phyloP scores from a whole-genome alignment of 805 yeast genomes.

The Pichia occidentalis region DNA sequence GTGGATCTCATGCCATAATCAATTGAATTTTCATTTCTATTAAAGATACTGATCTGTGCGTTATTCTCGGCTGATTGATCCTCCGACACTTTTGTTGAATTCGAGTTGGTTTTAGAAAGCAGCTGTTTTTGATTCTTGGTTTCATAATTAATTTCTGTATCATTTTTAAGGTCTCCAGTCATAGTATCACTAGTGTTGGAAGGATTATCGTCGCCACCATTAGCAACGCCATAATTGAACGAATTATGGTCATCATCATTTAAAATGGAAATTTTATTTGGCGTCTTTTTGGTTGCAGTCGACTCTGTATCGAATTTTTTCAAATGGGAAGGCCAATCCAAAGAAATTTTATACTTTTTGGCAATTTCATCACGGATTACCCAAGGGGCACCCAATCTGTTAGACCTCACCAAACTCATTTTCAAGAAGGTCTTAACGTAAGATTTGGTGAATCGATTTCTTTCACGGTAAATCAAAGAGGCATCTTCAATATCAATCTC shows the following conservation, averaged over 20 bases:
- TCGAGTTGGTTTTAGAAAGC: too few species aligned
- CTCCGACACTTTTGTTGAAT: too few species aligned
- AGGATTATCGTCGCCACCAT: constrained; percentile 22
- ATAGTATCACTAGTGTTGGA: not conserved
- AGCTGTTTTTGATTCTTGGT: too few species aligned
- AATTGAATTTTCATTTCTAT: constrained; percentile 5
- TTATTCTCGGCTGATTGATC: too few species aligned
- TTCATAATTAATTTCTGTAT: too few species aligned
- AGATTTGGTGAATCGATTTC: constrained; percentile 85
- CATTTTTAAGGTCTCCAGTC: not conserved
- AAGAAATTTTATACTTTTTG: constrained; percentile 55
- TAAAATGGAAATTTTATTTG: not conserved
- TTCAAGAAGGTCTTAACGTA: constrained; percentile 83
- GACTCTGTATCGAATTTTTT: constrained; percentile 32
- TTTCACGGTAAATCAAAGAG: constrained; percentile 65
- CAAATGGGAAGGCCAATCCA: constrained; percentile 51
- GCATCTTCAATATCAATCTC: constrained; percentile 66
- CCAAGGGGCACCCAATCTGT: constrained; percentile 94
- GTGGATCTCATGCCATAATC: constrained; percentile 13
- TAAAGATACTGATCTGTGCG: constrained; percentile 4
- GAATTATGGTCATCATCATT: constrained; percentile 2
- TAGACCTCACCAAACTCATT: constrained; percentile 66
- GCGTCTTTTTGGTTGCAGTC: too few species aligned
- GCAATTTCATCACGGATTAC: constrained; percentile 77
- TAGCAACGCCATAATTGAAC: too few species aligned